phyloP scores from a whole-genome alignment of 306 rosid species.

The Acacia confusa region DNA sequence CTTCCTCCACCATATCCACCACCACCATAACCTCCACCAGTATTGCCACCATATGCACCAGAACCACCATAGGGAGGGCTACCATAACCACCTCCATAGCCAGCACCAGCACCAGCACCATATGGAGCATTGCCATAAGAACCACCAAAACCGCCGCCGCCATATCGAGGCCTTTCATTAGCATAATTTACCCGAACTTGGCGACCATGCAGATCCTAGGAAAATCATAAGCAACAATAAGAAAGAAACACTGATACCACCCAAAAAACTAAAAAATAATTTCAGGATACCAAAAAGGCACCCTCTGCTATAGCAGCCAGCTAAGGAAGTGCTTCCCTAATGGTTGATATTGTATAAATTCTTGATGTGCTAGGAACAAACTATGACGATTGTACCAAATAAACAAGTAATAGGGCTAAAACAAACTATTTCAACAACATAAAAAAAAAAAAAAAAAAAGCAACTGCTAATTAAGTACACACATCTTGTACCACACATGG shows the following conservation, averaged over 20 bases:
- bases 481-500: background rate
- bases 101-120: constrained; percentile 38
- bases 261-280: background rate
- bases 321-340: background rate
- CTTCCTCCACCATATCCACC: constrained; percentile 43
- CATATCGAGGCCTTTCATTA: constrained; percentile 61
- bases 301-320: background rate
- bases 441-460: background rate
- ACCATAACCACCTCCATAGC: constrained; percentile 38
- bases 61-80: constrained; percentile 10
- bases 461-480: background rate
- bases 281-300: background rate
- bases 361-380: background rate
- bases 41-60: constrained; percentile 45
- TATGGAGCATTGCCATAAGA: constrained; percentile 20
- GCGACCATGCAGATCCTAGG: constrained; percentile 92
- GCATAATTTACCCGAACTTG: constrained; percentile 78
- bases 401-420: constrained; percentile 1
- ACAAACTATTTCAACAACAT: background rate
- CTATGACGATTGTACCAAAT: background rate
- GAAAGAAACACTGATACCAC: background rate
- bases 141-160: constrained; percentile 47
- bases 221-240: constrained; percentile 9
- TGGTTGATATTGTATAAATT: background rate
- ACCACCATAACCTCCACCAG: constrained; percentile 41